Evolutionary conservation across 345 rosid genomes (phyloP).

Genomic region (Citrus cavaleriei): DNA sequence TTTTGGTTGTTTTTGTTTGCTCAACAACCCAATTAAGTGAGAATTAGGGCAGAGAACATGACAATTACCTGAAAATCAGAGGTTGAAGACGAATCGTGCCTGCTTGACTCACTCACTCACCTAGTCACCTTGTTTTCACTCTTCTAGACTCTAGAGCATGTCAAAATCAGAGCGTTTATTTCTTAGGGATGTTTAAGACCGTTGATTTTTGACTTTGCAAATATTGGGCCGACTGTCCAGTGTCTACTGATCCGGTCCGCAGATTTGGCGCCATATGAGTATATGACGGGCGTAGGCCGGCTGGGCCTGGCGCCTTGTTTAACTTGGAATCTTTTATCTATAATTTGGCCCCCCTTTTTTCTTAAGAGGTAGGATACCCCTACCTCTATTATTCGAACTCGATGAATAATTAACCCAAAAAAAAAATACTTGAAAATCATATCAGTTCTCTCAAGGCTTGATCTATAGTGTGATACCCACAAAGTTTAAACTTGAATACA

Average conservation of each 20-base stretch:
- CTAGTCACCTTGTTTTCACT: background rate
- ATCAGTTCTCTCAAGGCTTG: too few species aligned
- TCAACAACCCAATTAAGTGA: slow-evolving; percentile 2
- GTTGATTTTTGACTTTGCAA: background rate
- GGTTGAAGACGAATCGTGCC: slow-evolving; percentile 12
- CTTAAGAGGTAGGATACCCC: too few species aligned
- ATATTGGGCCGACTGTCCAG: background rate
- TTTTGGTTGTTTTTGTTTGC: background rate
- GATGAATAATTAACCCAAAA: too few species aligned
- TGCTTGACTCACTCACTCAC: slow-evolving; percentile 3
- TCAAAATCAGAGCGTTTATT: background rate
- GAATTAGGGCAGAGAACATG: background rate
- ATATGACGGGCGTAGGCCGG: background rate
- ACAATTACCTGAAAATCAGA: slow-evolving; percentile 5
- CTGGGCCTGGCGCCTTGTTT: background rate
- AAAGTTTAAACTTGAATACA: too few species aligned
- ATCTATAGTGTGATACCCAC: too few species aligned
- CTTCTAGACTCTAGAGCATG: background rate
- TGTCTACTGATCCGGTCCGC: background rate
- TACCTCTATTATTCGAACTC: too few species aligned
- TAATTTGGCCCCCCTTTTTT: too few species aligned
- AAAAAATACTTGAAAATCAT: too few species aligned
- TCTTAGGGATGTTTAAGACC: background rate
- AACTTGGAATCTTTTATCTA: too few species aligned
- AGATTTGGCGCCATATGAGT: slow-evolving; percentile 2